Base-by-base conservation (phyloP, 306 rosid genomes). In the Begonia fuchsioides region DNA sequence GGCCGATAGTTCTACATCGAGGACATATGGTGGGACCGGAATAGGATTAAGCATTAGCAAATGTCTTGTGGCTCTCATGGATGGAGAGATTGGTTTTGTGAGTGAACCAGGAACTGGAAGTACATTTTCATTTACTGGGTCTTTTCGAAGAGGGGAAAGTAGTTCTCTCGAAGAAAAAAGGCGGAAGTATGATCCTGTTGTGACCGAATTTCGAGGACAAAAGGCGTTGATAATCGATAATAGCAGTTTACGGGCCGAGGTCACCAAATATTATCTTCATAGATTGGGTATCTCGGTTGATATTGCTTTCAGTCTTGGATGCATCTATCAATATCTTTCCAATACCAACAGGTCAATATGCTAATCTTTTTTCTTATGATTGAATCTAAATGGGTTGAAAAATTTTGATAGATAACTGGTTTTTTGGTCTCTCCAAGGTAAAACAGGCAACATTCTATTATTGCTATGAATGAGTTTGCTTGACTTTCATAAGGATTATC, bases 1-100 rank as follows among this genome's bases (percentile, higher is more conserved):
- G 72, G 98, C 96, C 10, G 98, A 92, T 60, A 92, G 98, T 66
- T 92, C 96, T 49, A 77, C 98, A 15, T 92, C 98, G 8, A 74
- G 98, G 68, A 73, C 81, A 2, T 85, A 92, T 65, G 94, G 96
- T 50, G 98, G 98, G 45, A 92, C 98, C 38, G 96, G 98, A 71
- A 92, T 92, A 45, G 98, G 98, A 61, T 59, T 92, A 70, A 92
- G 98, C 68, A 85, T 92, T 59, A 77, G 98, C 59, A 72, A 79
- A 66, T 60, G 96, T 66, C 64, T 92, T 53, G 94, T 92, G 19
- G 85, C 82, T 59, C 98, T 92, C 59, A 85, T 85, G 98, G 63
- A 76, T 67, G 98, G 98, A 59, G 96, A 92, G 76, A 92, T 92
- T 47, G 93, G 93, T 16, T 85, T 92, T 77, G 96, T 61, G 55